Percentiles rank a stretch among this genome's conserved stretches.
These are phyloP conservation scores for Ogataea siamensis DNA, from an alignment of 805 yeast species.

Conservation along the genomic window DNA sequence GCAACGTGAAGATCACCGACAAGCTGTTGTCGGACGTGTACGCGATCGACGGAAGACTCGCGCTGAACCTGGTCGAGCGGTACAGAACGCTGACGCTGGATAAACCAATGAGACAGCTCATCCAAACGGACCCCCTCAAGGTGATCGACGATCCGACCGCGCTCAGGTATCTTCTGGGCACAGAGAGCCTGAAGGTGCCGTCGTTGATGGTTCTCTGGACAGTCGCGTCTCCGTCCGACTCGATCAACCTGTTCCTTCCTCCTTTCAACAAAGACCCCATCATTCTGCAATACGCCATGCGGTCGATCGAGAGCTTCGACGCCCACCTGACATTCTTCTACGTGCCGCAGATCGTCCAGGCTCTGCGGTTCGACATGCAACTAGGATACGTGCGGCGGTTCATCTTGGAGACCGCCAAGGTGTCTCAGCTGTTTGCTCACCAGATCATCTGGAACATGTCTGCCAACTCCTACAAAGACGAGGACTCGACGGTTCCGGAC, in stretches of 20 bases:
- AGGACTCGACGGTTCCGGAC: constrained; percentile 79
- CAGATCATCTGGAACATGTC: constrained; percentile 98
- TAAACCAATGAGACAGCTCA: constrained; percentile 41
- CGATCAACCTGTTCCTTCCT: constrained; percentile 81
- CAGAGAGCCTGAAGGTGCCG: constrained; percentile 16
- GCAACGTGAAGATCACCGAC: constrained; percentile 36
- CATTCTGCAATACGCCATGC: constrained; percentile 82
- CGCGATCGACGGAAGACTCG: constrained; percentile 65
- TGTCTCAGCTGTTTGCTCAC: constrained; percentile 89
- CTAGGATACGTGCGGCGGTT: constrained; percentile 85
- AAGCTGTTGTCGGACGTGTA: constrained; percentile 56
- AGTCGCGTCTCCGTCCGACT: constrained; percentile 75
- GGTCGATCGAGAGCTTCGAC: constrained; percentile 84
- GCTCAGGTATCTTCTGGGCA: constrained; percentile 47
- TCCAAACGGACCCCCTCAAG: constrained; percentile 55
- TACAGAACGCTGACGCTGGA: constrained; percentile 42
- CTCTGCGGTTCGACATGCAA: constrained; percentile 69
- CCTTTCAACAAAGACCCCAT: constrained; percentile 63
- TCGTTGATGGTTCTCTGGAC: constrained; percentile 54
- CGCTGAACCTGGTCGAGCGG: constrained; percentile 65
- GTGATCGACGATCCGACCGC: constrained; percentile 59
- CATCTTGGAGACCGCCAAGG: constrained; percentile 88
- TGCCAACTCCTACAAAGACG: constrained; percentile 90
- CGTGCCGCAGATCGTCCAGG: constrained; percentile 97
- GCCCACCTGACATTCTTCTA: constrained; percentile 89